These are phyloP conservation scores for Trichocladium uniseriatum DNA, from an alignment of 495 filamentous ascomycete species.

Conservation along the genomic window DNA sequence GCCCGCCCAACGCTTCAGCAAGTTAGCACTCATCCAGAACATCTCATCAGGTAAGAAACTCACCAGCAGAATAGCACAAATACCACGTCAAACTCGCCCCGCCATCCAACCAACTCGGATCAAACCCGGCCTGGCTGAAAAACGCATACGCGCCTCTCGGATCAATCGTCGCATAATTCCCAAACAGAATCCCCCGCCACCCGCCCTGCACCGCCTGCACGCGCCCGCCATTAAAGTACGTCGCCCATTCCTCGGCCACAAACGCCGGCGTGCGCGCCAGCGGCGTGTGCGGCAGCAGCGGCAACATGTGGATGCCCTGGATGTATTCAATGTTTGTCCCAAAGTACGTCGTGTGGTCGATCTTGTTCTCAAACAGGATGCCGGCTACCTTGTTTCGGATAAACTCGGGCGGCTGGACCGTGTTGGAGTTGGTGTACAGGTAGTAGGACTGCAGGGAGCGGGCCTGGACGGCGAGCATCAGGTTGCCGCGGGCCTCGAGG, in stretches of 20 bases:
- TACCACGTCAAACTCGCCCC: slow-evolving; percentile 87
- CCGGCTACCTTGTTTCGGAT: slow-evolving; percentile 80
- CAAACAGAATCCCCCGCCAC: slow-evolving; percentile 79
- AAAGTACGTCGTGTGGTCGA: slow-evolving; percentile 93
- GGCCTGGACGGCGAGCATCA: slow-evolving; percentile 70
- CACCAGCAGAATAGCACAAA: slow-evolving; percentile 64
- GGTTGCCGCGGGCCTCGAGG: slow-evolving; percentile 74
- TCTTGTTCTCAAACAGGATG: slow-evolving; percentile 95
- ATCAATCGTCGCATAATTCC: slow-evolving; percentile 71
- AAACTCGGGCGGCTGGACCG: slow-evolving; percentile 67
- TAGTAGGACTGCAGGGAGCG: slow-evolving; percentile 72
- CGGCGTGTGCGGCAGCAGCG: slow-evolving; percentile 61
- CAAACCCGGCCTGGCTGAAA: slow-evolving; percentile 58
- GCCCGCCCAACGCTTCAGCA: slow-evolving; percentile 3
- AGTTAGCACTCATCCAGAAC: neutral
- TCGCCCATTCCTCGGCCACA: slow-evolving; percentile 77
- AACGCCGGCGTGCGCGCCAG: slow-evolving; percentile 61
- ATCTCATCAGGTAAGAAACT: slow-evolving; percentile 16
- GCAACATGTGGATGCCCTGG: slow-evolving; percentile 96
- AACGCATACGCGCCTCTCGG: slow-evolving; percentile 62
- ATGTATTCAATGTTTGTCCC: slow-evolving; percentile 72
- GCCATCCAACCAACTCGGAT: slow-evolving; percentile 69
- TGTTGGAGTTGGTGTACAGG: slow-evolving; percentile 60
- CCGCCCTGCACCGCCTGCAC: slow-evolving; percentile 56
- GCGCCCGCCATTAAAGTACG: slow-evolving; percentile 56